These are phyloP conservation scores for Lepidium sativum DNA, from an alignment of 345 rosid genomes.

Conservation along the genomic window DNA sequence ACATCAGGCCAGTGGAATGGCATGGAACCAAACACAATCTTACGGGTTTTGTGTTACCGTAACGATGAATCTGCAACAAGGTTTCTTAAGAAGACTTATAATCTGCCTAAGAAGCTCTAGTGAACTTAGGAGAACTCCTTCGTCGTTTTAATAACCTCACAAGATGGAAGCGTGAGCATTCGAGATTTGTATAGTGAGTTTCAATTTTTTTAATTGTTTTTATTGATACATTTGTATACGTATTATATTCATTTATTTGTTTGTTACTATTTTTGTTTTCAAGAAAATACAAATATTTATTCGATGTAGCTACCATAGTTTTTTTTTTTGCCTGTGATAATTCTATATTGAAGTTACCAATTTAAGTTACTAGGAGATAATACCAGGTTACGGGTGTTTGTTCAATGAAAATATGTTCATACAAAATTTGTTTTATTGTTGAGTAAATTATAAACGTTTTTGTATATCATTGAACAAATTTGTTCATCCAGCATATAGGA, in stretches of 20 bases:
- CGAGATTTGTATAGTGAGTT: conserved; percentile 29
- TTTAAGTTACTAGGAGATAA: too few relatives aligned
- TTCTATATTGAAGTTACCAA: background rate
- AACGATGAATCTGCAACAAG: conserved; percentile 74
- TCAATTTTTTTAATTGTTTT: background rate
- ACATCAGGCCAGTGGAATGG: conserved; percentile 92
- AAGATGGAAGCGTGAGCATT: conserved; percentile 10
- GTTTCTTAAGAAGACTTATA: conserved; percentile 83
- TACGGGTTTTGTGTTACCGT: conserved; percentile 80
- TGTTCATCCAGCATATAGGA: too few relatives aligned
- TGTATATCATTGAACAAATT: too few relatives aligned
- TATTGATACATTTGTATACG: conserved; percentile 8
- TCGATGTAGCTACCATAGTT: conserved; percentile 6
- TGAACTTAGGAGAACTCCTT: background rate
- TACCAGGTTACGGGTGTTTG: too few relatives aligned
- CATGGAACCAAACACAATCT: conserved; percentile 76
- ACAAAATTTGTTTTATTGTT: too few relatives aligned
- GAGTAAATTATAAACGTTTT: too few relatives aligned
- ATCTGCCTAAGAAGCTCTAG: conserved; percentile 70
- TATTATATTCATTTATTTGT: conserved; percentile 21
- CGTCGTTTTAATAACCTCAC: conserved; percentile 14
- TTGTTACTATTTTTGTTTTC: conserved; percentile 17
- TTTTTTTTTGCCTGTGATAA: background rate
- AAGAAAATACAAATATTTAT: conserved; percentile 1
- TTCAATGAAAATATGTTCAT: too few relatives aligned